These are phyloP conservation scores for Sinapis alba DNA, from an alignment of 441 rosid species.

Conservation along the genomic window DNA sequence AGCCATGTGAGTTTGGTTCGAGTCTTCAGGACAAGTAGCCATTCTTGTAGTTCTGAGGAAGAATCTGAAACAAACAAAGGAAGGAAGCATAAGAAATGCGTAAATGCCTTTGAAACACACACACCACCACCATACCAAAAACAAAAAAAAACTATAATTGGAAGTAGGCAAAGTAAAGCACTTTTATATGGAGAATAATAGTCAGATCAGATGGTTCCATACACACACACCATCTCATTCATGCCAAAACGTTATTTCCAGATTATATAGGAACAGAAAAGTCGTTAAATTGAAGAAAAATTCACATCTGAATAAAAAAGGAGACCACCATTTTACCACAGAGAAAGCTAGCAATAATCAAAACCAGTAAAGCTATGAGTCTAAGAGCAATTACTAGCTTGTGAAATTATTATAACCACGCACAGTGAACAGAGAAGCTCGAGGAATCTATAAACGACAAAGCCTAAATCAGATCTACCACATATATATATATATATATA, in stretches of 20 bases:
- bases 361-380: conserved; percentile 12
- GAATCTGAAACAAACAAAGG: conserved; percentile 24
- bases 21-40: conserved; percentile 49
- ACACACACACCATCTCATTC: too few species aligned
- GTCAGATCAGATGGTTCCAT: too few species aligned
- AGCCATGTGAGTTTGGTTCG: conserved; percentile 45
- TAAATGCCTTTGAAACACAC: background rate
- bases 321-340: background rate
- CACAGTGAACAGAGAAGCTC: background rate
- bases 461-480: conserved; percentile 28
- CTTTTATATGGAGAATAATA: too few species aligned
- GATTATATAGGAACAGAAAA: too few species aligned
- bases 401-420: background rate
- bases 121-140: background rate
- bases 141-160: background rate
- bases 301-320: too few species aligned
- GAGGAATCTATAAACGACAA: background rate
- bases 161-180: too few species aligned
- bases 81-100: conserved; percentile 1
- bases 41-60: conserved; percentile 33
- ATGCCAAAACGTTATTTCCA: too few species aligned
- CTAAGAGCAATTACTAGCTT: background rate
- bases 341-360: background rate
- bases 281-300: too few species aligned
- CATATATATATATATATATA: background rate